These are phyloP conservation scores for Globisporangium megalacanthum DNA, from an alignment of 352 stramenopile species.

Conservation along the genomic window DNA sequence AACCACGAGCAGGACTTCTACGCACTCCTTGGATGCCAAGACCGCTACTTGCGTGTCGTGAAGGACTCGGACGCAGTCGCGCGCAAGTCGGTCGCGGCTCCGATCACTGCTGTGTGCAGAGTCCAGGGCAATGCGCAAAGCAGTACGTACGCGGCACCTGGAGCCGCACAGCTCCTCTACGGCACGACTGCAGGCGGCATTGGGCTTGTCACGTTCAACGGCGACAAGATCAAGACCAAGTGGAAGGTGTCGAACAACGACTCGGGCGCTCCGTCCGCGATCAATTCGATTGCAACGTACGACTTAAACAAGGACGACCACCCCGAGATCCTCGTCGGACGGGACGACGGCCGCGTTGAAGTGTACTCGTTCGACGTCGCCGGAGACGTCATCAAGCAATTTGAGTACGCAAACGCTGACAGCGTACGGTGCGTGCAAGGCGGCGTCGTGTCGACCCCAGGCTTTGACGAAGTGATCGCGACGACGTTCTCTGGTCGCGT, in stretches of 20 bases:
- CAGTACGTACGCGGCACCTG: slow-evolving; percentile 9
- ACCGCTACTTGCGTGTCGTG: slow-evolving; percentile 60
- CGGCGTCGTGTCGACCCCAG: slow-evolving; percentile 62
- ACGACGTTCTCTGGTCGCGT: slow-evolving; percentile 78
- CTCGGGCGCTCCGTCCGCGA: slow-evolving; percentile 24
- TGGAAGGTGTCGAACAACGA: slow-evolving; percentile 46
- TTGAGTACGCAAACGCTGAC: slow-evolving; percentile 61
- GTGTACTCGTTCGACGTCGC: slow-evolving; percentile 56
- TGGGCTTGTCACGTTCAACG: slow-evolving; percentile 59
- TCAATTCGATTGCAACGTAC: slow-evolving; percentile 76
- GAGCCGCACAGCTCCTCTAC: slow-evolving; percentile 50
- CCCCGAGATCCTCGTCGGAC: slow-evolving; percentile 67
- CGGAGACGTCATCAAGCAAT: slow-evolving; percentile 55
- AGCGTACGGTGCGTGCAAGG: slow-evolving; percentile 72
- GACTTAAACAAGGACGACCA: slow-evolving; percentile 81
- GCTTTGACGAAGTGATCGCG: slow-evolving; percentile 69
- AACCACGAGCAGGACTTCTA: slow-evolving; percentile 62
- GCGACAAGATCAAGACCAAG: slow-evolving; percentile 70
- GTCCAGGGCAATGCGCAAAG: slow-evolving; percentile 19
- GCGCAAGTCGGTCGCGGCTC: slow-evolving; percentile 54
- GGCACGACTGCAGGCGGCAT: slow-evolving; percentile 53
- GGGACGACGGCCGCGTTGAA: slow-evolving; percentile 77
- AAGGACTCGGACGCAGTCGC: slow-evolving; percentile 47
- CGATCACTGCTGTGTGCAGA: slow-evolving; percentile 46
- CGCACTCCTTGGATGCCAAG: slow-evolving; percentile 64